Evolutionary conservation across 2,329 filamentous ascomycete species (phyloP).

Genomic region (Penicillium palitans): DNA sequence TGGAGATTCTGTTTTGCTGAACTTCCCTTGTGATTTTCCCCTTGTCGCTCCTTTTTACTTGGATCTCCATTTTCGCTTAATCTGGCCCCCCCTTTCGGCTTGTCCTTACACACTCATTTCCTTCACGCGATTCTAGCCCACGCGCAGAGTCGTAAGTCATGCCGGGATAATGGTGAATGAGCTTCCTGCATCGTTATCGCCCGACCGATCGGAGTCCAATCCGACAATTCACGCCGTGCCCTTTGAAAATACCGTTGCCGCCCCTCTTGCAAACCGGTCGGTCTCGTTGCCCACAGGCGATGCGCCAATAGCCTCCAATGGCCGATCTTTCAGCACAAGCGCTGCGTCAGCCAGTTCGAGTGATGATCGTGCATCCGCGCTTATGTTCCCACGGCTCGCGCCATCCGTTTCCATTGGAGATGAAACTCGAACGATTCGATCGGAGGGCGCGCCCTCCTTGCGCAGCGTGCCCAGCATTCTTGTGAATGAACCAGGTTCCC

Average conservation of each 20-base stretch:
- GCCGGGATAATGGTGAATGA: constrained; percentile 39
- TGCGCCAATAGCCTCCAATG: constrained; percentile 26
- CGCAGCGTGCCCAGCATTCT: constrained; percentile 44
- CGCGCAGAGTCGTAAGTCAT: constrained; percentile 31
- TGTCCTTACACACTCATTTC: constrained; percentile 12
- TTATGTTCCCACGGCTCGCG: constrained; percentile 15
- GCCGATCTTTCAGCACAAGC: constrained; percentile 28
- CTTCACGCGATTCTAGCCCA: constrained; percentile 10
- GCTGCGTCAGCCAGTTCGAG: constrained; percentile 21
- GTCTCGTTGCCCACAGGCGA: constrained; percentile 31
- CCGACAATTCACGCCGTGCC: constrained; percentile 28
- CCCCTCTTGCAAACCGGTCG: constrained; percentile 29
- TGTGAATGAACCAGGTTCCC: constrained; percentile 37
- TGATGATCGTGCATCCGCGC: constrained; percentile 19
- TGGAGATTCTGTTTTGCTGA: constrained; percentile 7
- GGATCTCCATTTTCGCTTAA: background rate
- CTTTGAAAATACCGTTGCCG: constrained; percentile 30
- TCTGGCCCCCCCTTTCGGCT: constrained; percentile 6
- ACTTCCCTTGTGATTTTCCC: constrained; percentile 4
- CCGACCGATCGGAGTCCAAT: constrained; percentile 28
- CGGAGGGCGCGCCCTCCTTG: constrained; percentile 31
- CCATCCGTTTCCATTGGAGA: constrained; percentile 15
- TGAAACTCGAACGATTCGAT: constrained; percentile 19
- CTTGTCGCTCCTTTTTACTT: constrained; percentile 19
- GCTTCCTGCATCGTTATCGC: constrained; percentile 30